Percentiles rank a stretch among this genome's conserved stretches.
phyloP scores from a whole-genome alignment of 2,329 filamentous ascomycete species.

The Purpureocillium lavendulum region DNA sequence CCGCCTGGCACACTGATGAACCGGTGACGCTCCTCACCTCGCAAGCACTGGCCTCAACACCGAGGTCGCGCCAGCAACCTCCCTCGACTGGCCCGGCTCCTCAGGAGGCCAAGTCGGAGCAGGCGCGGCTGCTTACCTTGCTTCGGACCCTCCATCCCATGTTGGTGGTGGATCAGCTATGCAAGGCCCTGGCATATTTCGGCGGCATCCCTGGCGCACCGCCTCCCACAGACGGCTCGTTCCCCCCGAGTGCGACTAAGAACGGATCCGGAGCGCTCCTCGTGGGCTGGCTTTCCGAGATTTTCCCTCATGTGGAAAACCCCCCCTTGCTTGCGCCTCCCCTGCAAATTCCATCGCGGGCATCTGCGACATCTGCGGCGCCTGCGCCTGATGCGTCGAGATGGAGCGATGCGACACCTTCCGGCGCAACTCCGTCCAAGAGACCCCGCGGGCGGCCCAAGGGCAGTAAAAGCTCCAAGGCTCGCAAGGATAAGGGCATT shows the following conservation, averaged over 20 bases:
- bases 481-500: conserved; percentile 41
- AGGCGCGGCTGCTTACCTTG: conserved; percentile 49
- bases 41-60: neutral
- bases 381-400: conserved; percentile 1
- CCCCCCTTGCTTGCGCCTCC: conserved; percentile 3
- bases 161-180: conserved; percentile 53
- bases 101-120: conserved; percentile 48
- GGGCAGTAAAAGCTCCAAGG: conserved; percentile 35
- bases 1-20: conserved; percentile 18
- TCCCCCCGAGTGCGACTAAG: conserved; percentile 45
- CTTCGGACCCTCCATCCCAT: conserved; percentile 46
- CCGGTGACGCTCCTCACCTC: neutral
- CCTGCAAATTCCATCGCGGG: neutral
- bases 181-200: conserved; percentile 55
- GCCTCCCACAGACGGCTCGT: conserved; percentile 40
- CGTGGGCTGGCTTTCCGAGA: conserved; percentile 54
- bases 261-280: conserved; percentile 52
- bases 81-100: conserved; percentile 12
- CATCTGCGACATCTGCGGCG: too few species aligned
- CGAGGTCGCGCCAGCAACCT: neutral
- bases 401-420: neutral
- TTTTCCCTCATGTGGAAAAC: conserved; percentile 41
- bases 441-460: conserved; percentile 46
- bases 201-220: conserved; percentile 49
- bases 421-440: conserved; percentile 17